phyloP scores from a whole-genome alignment of 2,329 filamentous ascomycete genomes.

The Xylariales sp. region DNA sequence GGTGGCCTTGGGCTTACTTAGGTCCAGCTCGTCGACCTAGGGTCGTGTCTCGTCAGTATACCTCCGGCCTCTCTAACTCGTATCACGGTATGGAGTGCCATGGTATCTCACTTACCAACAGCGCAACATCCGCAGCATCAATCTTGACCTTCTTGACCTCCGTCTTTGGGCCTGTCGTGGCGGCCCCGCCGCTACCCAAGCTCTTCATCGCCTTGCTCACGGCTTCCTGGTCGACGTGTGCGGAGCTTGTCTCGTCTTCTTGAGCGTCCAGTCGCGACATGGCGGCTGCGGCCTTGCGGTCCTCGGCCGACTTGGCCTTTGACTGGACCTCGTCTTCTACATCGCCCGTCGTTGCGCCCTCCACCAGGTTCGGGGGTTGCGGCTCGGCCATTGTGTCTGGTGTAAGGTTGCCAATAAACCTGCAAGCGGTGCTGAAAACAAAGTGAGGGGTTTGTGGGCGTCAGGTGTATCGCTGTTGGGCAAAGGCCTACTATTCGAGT shows the following conservation, averaged over 20 bases:
- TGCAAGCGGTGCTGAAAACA: not conserved
- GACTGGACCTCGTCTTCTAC: conserved; percentile 50
- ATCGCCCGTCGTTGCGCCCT: conserved; percentile 56
- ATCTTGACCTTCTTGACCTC: conserved; percentile 64
- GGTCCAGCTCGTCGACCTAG: conserved; percentile 66
- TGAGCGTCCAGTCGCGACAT: conserved; percentile 63
- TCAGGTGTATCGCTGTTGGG: too few relatives aligned
- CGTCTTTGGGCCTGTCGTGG: conserved; percentile 33
- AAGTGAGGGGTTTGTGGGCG: too few relatives aligned
- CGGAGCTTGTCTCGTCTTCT: conserved; percentile 44
- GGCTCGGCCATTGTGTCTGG: conserved; percentile 50
- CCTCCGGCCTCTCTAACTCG: not conserved
- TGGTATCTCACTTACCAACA: conserved; percentile 52
- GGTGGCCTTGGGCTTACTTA: conserved; percentile 67
- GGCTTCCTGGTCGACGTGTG: conserved; percentile 65
- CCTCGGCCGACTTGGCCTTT: conserved; percentile 63
- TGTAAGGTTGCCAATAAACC: not conserved
- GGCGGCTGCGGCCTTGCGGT: conserved; percentile 71
- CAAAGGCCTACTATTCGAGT: too few relatives aligned
- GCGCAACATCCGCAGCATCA: conserved; percentile 63
- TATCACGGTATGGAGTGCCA: not conserved
- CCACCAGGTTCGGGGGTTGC: conserved; percentile 52
- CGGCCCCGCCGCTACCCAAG: conserved; percentile 40
- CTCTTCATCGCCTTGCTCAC: conserved; percentile 68
- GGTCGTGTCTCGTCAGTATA: not conserved